phyloP scores from a whole-genome alignment of 2,329 filamentous ascomycete species.

The Chaetothyriales sp. region DNA sequence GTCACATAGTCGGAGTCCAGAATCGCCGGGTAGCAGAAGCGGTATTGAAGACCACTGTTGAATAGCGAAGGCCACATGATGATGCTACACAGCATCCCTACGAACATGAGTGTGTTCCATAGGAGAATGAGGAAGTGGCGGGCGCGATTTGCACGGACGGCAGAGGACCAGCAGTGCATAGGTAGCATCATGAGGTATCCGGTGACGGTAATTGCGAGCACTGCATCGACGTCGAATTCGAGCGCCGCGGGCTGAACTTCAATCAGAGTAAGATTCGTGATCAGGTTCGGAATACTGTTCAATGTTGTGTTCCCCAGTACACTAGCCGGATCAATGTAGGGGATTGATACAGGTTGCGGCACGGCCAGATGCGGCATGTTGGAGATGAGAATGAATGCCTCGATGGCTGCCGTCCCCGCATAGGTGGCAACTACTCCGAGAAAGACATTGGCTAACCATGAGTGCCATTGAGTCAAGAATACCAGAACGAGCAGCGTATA shows the following conservation, averaged over 20 bases:
- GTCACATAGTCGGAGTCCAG: conserved; percentile 14
- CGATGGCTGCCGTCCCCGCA: conserved; percentile 22
- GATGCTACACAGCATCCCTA: conserved; percentile 21
- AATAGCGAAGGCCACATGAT: conserved; percentile 16
- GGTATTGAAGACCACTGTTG: conserved; percentile 19
- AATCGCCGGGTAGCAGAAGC: conserved; percentile 22
- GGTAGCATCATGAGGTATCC: conserved; percentile 25
- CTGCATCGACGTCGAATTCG: conserved; percentile 23
- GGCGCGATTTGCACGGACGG: conserved; percentile 19
- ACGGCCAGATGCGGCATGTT: conserved; percentile 6
- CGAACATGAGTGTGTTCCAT: conserved; percentile 23
- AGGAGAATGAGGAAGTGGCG: conserved; percentile 20
- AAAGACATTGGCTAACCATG: conserved; percentile 23
- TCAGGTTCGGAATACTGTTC: conserved; percentile 14
- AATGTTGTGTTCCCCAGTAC: neutral
- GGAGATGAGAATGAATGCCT: conserved; percentile 23
- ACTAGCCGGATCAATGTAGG: conserved; percentile 8
- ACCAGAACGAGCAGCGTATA: conserved; percentile 21
- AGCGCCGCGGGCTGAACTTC: conserved; percentile 20
- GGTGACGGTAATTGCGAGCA: conserved; percentile 24
- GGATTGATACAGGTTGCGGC: conserved; percentile 17
- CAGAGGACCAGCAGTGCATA: conserved; percentile 23
- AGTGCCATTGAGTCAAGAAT: conserved; percentile 21
- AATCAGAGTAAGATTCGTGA: conserved; percentile 15
- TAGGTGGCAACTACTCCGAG: conserved; percentile 24